Percentiles rank a stretch among this genome's conserved stretches.
Evolutionary conservation across 805 yeast genomes (phyloP).

Genomic region (Starmerella sirachaensis): DNA sequence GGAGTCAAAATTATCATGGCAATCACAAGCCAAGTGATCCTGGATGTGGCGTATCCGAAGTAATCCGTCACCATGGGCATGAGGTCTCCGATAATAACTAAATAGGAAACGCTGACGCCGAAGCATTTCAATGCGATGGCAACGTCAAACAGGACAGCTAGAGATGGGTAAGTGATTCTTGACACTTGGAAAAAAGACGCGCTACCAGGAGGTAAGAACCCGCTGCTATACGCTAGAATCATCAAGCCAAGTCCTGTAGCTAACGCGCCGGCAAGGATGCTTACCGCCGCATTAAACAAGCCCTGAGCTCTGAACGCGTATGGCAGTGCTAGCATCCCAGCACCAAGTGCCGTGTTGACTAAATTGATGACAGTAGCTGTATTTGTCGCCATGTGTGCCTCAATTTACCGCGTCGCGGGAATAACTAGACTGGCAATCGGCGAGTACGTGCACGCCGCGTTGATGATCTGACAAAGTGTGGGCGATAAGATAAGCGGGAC

Average conservation of each 20-base stretch:
- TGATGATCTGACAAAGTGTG: no score
- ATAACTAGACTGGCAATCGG: no score
- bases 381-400: slow-evolving; percentile 32
- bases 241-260: slow-evolving; percentile 53
- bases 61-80: slow-evolving; percentile 42
- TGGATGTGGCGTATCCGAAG: slow-evolving; percentile 36
- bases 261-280: slow-evolving; percentile 47
- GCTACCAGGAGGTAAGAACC: slow-evolving; percentile 43
- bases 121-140: slow-evolving; percentile 70
- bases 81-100: slow-evolving; percentile 63
- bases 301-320: slow-evolving; percentile 57
- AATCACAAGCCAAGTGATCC: slow-evolving; percentile 23
- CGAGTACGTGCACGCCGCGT: no score
- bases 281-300: slow-evolving; percentile 40
- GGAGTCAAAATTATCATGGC: slow-evolving; percentile 38
- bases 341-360: slow-evolving; percentile 63
- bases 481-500: no score
- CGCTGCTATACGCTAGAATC: slow-evolving; percentile 20
- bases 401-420: no score
- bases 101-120: slow-evolving; percentile 65
- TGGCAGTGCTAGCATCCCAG: slow-evolving; percentile 69
- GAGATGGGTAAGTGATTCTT: slow-evolving; percentile 53
- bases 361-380: slow-evolving; percentile 50
- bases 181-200: slow-evolving; percentile 63
- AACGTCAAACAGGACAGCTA: slow-evolving; percentile 54